These are phyloP conservation scores for Oryza meridionalis DNA, from an alignment of 176 grass and related monocot species.

Conservation along the genomic window DNA sequence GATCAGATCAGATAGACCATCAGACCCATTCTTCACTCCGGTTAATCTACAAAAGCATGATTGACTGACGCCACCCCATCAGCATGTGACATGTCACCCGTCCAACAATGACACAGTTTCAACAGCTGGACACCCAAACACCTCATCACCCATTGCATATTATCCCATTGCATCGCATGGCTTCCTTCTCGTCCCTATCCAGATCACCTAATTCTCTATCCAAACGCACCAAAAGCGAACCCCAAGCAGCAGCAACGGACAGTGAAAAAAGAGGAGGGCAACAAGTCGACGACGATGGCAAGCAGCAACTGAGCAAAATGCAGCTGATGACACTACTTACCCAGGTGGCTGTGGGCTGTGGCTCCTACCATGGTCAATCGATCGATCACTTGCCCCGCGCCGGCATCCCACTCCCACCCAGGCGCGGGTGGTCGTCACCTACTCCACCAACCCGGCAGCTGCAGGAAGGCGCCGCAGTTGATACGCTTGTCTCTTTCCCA, in stretches of 20 bases:
- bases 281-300: neutral
- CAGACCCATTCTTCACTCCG: neutral
- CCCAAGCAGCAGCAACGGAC: neutral
- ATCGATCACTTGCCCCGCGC: neutral
- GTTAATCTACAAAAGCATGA: neutral
- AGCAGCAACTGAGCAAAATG: too few relatives aligned
- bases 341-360: too few relatives aligned
- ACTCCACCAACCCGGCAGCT: conserved; percentile 39
- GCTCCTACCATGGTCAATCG: neutral
- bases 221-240: neutral
- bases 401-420: neutral
- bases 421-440: neutral
- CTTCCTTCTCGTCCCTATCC: neutral
- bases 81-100: neutral
- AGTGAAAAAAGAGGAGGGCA: neutral
- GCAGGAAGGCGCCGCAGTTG: conserved; percentile 26
- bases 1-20: neutral
- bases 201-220: neutral
- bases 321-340: too few relatives aligned
- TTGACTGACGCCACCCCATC: neutral
- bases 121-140: neutral
- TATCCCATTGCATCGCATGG: neutral
- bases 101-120: neutral
- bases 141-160: neutral
- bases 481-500: conserved; percentile 42